Evolutionary conservation across 305 asterid genomes (phyloP), one percentile per base, ranked within the genome.

Genomic region (Fraxinus platypoda): DNA sequence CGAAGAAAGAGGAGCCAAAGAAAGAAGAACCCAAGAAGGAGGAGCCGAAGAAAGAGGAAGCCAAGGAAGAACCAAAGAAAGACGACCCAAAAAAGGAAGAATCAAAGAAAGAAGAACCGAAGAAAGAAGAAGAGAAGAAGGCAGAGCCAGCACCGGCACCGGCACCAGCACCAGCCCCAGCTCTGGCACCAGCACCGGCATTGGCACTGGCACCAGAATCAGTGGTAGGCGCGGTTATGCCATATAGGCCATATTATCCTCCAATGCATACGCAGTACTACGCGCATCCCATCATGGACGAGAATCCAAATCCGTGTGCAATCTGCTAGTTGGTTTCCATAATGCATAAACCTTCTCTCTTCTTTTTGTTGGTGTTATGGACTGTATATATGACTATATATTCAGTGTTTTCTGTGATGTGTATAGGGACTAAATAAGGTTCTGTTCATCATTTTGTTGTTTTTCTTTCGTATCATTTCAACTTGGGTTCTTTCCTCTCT

Each of bases 1-100:
- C 90, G 90, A 93, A 95, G 89, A 91, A 94, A 77, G 95, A 91
- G 87, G 97, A 91, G 87, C 88, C 90, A 3, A 90, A 93, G 90
- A 91, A 89, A 76, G 92, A 88, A 52, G 93, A 87, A 26, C 70
- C 62, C 0, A 83, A 86, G 81, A 83, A 80, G 46, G 88, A 86
- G 13, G 86, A 88, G 82, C 71, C 84, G 1, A 90, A 87, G 83
- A 86, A 89, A 76, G 90, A 90, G 2, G 92, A 87, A 71, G 17
- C 85, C 0, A 87, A 86, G 83, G 91, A 85, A 68, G 85, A 85
- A 72, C 19, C 84, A 3, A 86, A 83, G 12, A 83, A 89, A n/a
- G 89, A 86, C 0, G 86, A 83, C 28, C 78, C 90, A 9, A 85
- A 85, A 38, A 88, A 89, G 76, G 95, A 86, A 1, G 95, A 85